Evolutionary conservation across 2,329 filamentous ascomycete species (phyloP), one percentile per base, ranked within the genome.

Genomic region (Pleurostoma richardsiae): DNA sequence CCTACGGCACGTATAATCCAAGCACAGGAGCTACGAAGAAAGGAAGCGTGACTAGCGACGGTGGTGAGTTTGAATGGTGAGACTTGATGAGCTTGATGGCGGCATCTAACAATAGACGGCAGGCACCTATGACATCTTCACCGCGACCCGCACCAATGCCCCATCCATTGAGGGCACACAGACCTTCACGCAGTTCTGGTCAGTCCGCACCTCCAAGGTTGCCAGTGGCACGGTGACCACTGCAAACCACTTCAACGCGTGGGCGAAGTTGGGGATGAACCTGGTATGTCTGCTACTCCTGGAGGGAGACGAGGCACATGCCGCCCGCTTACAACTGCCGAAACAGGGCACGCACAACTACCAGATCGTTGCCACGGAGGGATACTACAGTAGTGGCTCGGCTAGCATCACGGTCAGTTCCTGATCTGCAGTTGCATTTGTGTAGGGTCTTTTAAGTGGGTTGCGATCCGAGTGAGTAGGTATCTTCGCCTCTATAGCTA

Each of bases 321-420:
- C 19, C 19, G 19, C 19, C 19, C 19, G 19, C 19, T 19, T 19
- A 19, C 19, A 19, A 19, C 19, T 19, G 19, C 19, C 19, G 19
- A 19, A 19, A 19, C 19, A 19, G 26, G 71, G 76, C 4, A 63
- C 58, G 42, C 69, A 73, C 57, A 65, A 79, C 59, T 79, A 79
- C 63, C 70, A 73, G 69, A 77, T 80, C 49, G 60, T 77, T 4
- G 74, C 74, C 5, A 76, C 72, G 4, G 74, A 78, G 60, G 74
- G 73, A 2, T 76, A 77, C 60, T 66, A 70, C 50, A 76, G 72
- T 59, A 70, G 62, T 50, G 75, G 75, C 7, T 67, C 63, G 39
- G 64, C 74, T 41, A 62, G 58, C 38, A 73, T 79, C 47, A 59
- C 54, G 5, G 59, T 66, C 30, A 46, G 33, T 8, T 36, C 33